Evolutionary conservation across 2,329 filamentous ascomycete species (phyloP).

Genomic region (Curvularia spicifera): DNA sequence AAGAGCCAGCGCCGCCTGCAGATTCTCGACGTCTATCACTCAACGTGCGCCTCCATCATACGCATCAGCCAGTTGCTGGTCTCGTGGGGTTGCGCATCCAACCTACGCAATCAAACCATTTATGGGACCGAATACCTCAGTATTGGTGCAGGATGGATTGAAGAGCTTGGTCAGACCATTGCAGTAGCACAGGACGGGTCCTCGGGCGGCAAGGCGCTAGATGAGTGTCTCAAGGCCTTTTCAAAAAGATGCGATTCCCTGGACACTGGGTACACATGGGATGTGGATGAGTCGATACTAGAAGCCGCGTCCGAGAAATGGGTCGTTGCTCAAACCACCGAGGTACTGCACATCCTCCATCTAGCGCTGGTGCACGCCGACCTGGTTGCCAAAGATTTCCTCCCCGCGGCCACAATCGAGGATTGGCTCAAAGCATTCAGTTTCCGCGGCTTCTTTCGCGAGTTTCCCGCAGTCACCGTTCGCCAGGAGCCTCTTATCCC

Average conservation of each 20-base stretch:
- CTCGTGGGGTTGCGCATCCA: constrained; percentile 40
- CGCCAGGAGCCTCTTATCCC: constrained; percentile 58
- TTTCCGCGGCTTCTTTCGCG: constrained; percentile 66
- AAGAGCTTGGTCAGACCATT: constrained; percentile 41
- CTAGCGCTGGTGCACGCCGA: constrained; percentile 75
- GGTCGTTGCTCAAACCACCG: constrained; percentile 68
- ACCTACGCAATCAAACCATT: constrained; percentile 36
- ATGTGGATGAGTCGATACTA: constrained; percentile 56
- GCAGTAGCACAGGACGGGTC: constrained; percentile 43
- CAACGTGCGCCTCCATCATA: constrained; percentile 67
- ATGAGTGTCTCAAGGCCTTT: constrained; percentile 56
- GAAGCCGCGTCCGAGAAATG: constrained; percentile 67
- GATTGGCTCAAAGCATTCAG: constrained; percentile 43
- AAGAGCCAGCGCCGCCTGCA: constrained; percentile 68
- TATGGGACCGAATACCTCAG: constrained; percentile 40
- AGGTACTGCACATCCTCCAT: constrained; percentile 76
- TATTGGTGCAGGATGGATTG: constrained; percentile 41
- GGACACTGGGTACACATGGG: constrained; percentile 54
- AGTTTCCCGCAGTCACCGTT: constrained; percentile 55
- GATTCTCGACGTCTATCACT: constrained; percentile 74
- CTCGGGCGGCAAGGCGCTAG: constrained; percentile 29
- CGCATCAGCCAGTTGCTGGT: constrained; percentile 47
- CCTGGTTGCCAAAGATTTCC: constrained; percentile 49
- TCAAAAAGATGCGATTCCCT: constrained; percentile 58
- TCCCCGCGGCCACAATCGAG: constrained; percentile 40